Base-by-base conservation (phyloP, 202 grass and related monocot species). In the Miscanthus sacchariflorus region DNA sequence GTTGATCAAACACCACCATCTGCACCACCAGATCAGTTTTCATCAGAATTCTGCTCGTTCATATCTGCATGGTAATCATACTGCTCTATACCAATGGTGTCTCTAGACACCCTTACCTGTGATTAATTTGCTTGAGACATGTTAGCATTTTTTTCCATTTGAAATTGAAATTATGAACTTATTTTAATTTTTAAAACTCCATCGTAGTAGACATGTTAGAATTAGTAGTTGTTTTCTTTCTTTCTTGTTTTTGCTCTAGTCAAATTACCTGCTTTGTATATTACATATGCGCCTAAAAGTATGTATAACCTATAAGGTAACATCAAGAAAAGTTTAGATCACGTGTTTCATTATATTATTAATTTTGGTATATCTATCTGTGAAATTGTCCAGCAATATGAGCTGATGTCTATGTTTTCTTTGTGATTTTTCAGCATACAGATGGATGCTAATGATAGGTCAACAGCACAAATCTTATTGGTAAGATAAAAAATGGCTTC, bases 41-140 rank as follows among this genome's bases (percentile, higher is more conserved):
- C 96, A 12, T 58, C 85, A 0, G 94, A 99, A 83, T 99, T 96
- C 40, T 99, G 96, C 77, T 95, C 94, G 56, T 99, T 99, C 84
- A 84, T 99, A 67, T 95, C 91, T 72, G 70, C 85, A 69, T 99
- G 96, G 96, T 99, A 91, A 73, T 81, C 18, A 15, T 66, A n/a
- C 52, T 86, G 45, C 6, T 42, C 6, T 7, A 42, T 42, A 7
- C 6, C 40, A 42, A 42, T 42, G 6, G 5, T 42, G 6, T 42
- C 6, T 42, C 5, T 42, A 7, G 6, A 6, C 5, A 42, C 40
- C 40, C 28, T 30, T 30, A 30, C 28, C 28, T 30, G 28, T 30
- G 28, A 6, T 42, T 42, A 42, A 42, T 1, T 7, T 42, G 6
- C 40, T 7, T 42, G 40, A 42, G 40, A 42, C 40, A 6, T 42